These are phyloP conservation scores for Trichodelitschia bisporula DNA, from an alignment of 495 filamentous ascomycete genomes.

Conservation along the genomic window DNA sequence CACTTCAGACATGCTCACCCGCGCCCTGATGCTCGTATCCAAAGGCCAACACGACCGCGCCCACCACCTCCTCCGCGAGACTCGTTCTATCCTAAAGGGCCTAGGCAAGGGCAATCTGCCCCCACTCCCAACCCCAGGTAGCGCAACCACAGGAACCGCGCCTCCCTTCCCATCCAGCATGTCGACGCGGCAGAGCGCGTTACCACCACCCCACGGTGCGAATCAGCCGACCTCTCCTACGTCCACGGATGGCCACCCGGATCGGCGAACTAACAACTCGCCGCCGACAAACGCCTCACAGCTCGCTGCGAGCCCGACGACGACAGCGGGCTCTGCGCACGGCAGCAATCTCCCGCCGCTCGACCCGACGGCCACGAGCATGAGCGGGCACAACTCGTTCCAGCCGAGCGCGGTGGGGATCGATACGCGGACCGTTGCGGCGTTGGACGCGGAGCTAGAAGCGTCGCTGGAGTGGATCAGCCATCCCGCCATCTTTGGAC, in stretches of 20 bases:
- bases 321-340: slow-evolving; percentile 1
- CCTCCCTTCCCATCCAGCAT: no score
- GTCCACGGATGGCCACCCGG: no score
- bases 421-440: slow-evolving; percentile 51
- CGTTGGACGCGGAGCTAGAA: slow-evolving; percentile 78
- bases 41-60: slow-evolving; percentile 84
- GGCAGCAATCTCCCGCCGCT: slow-evolving; percentile 36
- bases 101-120: slow-evolving; percentile 87
- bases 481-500: slow-evolving; percentile 82
- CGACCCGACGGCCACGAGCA: slow-evolving; percentile 8
- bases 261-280: no score
- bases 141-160: slow-evolving; percentile 22
- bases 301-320: neutral
- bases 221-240: slow-evolving; percentile 5
- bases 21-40: slow-evolving; percentile 75
- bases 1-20: slow-evolving; percentile 92
- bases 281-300: neutral
- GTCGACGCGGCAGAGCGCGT: no score
- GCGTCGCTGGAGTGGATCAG: slow-evolving; percentile 96
- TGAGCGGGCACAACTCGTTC: slow-evolving; percentile 26
- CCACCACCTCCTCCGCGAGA: slow-evolving; percentile 75
- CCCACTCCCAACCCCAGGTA: slow-evolving; percentile 60
- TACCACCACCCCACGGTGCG: slow-evolving; percentile 12
- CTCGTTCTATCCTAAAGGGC: slow-evolving; percentile 82
- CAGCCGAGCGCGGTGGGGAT: slow-evolving; percentile 45